Percentiles rank a stretch among this genome's conserved stretches.
Conservation (phyloP, 148 eudicot species). For the Heliosperma pusillum region DNA sequence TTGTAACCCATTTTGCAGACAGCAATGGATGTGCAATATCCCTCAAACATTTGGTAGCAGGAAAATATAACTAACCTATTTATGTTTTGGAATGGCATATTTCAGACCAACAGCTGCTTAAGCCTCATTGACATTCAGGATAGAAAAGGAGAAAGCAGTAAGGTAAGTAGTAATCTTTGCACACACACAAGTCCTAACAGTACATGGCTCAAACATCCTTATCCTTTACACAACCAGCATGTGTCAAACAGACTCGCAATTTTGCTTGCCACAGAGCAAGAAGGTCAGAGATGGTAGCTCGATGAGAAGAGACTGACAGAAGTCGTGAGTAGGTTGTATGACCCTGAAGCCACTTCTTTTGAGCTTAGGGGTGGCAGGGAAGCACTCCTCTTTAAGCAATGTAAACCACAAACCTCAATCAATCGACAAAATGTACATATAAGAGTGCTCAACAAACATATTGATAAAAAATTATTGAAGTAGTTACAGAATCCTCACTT, state of each 20-base stretch:
- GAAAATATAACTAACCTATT: no score
- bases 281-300: background rate
- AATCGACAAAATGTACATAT: no score
- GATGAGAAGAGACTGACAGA: background rate
- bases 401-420: background rate
- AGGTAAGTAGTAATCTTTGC: no score
- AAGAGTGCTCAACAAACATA: background rate
- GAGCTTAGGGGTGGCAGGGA: background rate
- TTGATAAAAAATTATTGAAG: slow-evolving; percentile 7
- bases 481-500: slow-evolving; percentile 51
- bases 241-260: background rate
- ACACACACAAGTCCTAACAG: background rate
- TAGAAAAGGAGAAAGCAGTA: no score
- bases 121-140: no score
- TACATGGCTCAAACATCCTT: background rate
- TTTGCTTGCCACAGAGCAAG: background rate
- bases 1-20: background rate
- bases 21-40: background rate
- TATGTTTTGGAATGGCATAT: no score
- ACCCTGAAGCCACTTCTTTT: background rate
- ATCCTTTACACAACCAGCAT: background rate
- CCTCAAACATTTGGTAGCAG: background rate
- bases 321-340: background rate
- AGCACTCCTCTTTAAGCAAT: background rate
- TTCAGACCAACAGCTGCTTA: background rate